Percentiles rank a stretch among this genome's conserved stretches.
phyloP scores from a whole-genome alignment of 108 stramenopile species.

The Chaetoceros tenuissimus region DNA sequence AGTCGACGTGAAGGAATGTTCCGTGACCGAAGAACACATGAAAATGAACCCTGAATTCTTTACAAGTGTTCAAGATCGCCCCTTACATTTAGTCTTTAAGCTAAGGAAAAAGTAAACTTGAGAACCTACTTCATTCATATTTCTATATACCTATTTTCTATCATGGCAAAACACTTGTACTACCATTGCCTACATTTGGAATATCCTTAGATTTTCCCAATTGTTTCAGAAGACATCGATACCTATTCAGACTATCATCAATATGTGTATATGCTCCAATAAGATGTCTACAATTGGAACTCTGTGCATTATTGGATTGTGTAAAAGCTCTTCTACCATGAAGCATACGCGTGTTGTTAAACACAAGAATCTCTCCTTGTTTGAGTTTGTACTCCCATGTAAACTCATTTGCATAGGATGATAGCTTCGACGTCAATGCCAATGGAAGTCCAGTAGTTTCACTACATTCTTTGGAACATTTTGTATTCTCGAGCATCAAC shows the following conservation, averaged over 20 bases:
- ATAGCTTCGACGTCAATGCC: slow-evolving; percentile 19
- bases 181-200: slow-evolving; percentile 37
- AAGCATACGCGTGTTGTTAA: slow-evolving; percentile 74
- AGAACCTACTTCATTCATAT: no score
- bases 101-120: no score
- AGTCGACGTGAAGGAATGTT: neutral
- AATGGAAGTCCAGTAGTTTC: slow-evolving; percentile 1
- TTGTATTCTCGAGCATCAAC: slow-evolving; percentile 33
- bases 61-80: no score
- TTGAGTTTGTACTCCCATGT: slow-evolving; percentile 52
- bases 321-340: slow-evolving; percentile 62
- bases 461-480: neutral
- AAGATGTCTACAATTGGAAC: slow-evolving; percentile 41
- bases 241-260: slow-evolving; percentile 56
- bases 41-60: neutral
- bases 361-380: slow-evolving; percentile 57
- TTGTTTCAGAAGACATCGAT: slow-evolving; percentile 38
- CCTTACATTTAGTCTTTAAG: no score
- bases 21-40: neutral
- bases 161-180: slow-evolving; percentile 4
- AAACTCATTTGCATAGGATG: slow-evolving; percentile 36
- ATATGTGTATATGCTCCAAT: slow-evolving; percentile 73
- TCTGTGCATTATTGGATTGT: slow-evolving; percentile 11
- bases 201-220: slow-evolving; percentile 1
- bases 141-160: neutral